Percentiles rank a stretch among this genome's conserved stretches.
Conservation (phyloP, 768 basidiomycete genomes). For the Lactifluus hygrophoroides region DNA sequence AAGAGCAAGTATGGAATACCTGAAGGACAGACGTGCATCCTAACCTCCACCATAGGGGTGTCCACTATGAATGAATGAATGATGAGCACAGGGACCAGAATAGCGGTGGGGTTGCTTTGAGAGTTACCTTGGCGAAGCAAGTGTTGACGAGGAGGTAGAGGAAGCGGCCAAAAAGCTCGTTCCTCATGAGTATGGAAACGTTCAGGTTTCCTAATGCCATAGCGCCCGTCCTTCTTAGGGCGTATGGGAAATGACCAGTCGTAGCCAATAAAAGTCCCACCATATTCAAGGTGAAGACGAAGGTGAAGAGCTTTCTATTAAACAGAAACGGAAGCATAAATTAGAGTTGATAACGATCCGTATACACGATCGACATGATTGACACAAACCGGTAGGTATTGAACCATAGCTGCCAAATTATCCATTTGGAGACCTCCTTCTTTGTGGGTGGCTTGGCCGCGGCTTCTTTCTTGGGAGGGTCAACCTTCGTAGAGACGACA, state of each 20-base stretch:
- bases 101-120: not conserved
- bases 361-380: not conserved
- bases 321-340: not conserved
- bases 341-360: constrained; percentile 4
- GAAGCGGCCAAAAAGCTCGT: constrained; percentile 74
- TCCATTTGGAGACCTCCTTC: constrained; percentile 52
- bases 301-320: constrained; percentile 6
- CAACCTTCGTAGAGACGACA: constrained; percentile 28
- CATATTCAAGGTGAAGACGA: constrained; percentile 40
- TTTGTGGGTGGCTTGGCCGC: constrained; percentile 33
- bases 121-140: constrained; percentile 59
- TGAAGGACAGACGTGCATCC: constrained; percentile 67
- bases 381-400: constrained; percentile 60
- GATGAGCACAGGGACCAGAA: not conserved
- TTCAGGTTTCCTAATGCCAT: constrained; percentile 69
- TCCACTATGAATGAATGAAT: constrained; percentile 50
- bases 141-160: constrained; percentile 66
- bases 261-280: constrained; percentile 52
- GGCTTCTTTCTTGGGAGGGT: constrained; percentile 24
- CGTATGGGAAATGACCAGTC: constrained; percentile 59
- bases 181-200: constrained; percentile 65
- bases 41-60: constrained; percentile 62
- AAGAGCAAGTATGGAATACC: constrained; percentile 27
- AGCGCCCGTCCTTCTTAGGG: constrained; percentile 55
- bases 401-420: constrained; percentile 63